phyloP scores from a whole-genome alignment of 2,329 filamentous ascomycete species.

The Chaetomiaceae sp. region DNA sequence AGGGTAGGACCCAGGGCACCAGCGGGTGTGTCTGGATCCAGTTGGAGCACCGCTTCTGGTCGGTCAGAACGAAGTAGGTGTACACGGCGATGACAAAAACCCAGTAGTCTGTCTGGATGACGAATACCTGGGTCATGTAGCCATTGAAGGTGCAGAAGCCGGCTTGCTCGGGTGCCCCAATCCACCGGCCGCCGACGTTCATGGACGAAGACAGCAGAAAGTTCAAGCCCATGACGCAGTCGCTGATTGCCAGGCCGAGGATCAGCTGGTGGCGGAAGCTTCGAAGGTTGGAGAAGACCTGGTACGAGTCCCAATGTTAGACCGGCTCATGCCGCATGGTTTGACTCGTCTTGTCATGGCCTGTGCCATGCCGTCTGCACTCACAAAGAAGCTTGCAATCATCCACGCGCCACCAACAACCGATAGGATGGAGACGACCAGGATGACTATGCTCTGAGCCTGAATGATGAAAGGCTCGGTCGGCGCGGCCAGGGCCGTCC shows the following conservation, averaged over 20 bases:
- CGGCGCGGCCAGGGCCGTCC: constrained; percentile 23
- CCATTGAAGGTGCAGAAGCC: constrained; percentile 38
- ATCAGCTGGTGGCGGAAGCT: constrained; percentile 39
- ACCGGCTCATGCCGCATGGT: no score
- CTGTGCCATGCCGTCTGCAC: constrained; percentile 3
- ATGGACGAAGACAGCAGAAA: constrained; percentile 35
- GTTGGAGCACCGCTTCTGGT: constrained; percentile 31
- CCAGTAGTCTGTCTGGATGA: constrained; percentile 43
- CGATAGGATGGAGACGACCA: constrained; percentile 33
- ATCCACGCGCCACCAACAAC: constrained; percentile 36
- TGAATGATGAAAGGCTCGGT: constrained; percentile 18
- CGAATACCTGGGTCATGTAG: constrained; percentile 39
- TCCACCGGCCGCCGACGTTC: constrained; percentile 31
- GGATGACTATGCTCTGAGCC: constrained; percentile 30
- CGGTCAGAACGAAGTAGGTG: constrained; percentile 38
- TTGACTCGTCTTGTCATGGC: no score
- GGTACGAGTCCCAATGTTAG: not conserved
- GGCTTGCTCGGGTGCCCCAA: constrained; percentile 28
- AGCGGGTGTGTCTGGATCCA: constrained; percentile 36
- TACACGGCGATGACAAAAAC: constrained; percentile 38
- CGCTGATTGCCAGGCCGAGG: constrained; percentile 37
- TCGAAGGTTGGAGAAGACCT: constrained; percentile 36
- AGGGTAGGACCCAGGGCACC: constrained; percentile 34
- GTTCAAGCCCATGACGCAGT: constrained; percentile 38
- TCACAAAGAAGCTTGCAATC: constrained; percentile 33